Evolutionary conservation across 768 basidiomycete species (phyloP), one percentile per base, ranked within the genome.

Genomic region (Obba rivulosa): DNA sequence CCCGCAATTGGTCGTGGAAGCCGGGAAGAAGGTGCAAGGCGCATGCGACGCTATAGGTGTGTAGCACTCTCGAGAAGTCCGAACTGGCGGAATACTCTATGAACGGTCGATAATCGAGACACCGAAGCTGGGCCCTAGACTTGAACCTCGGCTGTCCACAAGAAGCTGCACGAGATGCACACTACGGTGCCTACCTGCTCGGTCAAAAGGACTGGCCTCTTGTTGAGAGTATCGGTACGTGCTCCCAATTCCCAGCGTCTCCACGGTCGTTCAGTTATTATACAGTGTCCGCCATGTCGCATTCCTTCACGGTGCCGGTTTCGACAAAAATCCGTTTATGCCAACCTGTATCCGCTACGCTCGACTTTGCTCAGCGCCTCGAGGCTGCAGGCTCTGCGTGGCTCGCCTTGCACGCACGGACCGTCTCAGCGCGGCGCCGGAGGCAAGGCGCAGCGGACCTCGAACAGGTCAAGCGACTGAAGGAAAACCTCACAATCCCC

Each of bases 141-240:
- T 60, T 90, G 45, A 91, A 91, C 62, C 74, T 90, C 10, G 88
- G 88, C 14, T 91, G 88, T 61, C 88, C 88, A 20, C 86, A 86
- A 56, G 78, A 83, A 45, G 71, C 75, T 21, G 86, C 87, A 11
- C 70, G 72, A 34, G 76, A 82, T 35, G 79, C 73, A 9, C 86
- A 83, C 56, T 85, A 75, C 57, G 88, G 87, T 2, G 85, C 81
- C 16, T 91, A 89, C 59, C 70, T 91, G n/a, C 73, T 89, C 13
- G 75, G 73, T 18, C 79, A 81, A 57, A 79, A 77, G 55, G 85
- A 89, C 51, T 86, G 87, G 86, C 78, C 80, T 2, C 57, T 83
- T 9, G 78, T 88, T 0, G 72, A 81, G 57, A 60, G 69, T 38
- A 80, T 90, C 48, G 81, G 87, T 85, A 62, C 51, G 66, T 58